phyloP scores from a whole-genome alignment of 495 filamentous ascomycete species.

The Trichoderma asperelloides region DNA sequence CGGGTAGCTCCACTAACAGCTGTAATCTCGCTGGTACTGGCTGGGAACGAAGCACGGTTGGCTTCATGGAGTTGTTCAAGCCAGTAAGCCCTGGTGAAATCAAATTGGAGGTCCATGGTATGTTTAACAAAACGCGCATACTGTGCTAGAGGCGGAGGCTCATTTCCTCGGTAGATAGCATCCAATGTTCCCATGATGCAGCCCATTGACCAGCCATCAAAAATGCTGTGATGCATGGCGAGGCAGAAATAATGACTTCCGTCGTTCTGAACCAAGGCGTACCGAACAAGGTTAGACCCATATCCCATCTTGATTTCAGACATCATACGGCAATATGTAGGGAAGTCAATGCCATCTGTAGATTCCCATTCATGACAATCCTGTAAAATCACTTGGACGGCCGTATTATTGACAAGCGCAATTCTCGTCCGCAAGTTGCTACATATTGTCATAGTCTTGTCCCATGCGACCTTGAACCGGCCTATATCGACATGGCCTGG shows the following conservation, averaged over 20 bases:
- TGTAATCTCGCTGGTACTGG: background rate
- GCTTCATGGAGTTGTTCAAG: background rate
- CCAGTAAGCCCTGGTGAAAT: background rate
- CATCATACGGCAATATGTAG: background rate
- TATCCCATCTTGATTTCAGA: background rate
- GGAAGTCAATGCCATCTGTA: background rate
- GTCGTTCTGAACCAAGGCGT: background rate
- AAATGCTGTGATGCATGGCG: constrained; percentile 11
- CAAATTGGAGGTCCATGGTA: background rate
- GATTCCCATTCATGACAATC: background rate
- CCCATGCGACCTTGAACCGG: background rate
- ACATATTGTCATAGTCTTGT: background rate
- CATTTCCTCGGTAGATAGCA: background rate
- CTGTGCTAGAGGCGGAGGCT: constrained; percentile 20
- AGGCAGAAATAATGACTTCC: background rate
- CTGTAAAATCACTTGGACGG: background rate
- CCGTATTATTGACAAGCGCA: background rate
- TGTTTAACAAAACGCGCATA: constrained; percentile 12
- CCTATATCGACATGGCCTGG: background rate
- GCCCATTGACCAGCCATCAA: background rate
- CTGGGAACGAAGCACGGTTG: background rate
- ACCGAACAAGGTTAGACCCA: background rate
- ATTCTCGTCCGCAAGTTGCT: constrained; percentile 1
- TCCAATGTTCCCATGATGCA: background rate
- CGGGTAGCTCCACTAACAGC: background rate